Evolutionary conservation across 768 basidiomycete genomes (phyloP).

Genomic region (Lactifluus rugatus): DNA sequence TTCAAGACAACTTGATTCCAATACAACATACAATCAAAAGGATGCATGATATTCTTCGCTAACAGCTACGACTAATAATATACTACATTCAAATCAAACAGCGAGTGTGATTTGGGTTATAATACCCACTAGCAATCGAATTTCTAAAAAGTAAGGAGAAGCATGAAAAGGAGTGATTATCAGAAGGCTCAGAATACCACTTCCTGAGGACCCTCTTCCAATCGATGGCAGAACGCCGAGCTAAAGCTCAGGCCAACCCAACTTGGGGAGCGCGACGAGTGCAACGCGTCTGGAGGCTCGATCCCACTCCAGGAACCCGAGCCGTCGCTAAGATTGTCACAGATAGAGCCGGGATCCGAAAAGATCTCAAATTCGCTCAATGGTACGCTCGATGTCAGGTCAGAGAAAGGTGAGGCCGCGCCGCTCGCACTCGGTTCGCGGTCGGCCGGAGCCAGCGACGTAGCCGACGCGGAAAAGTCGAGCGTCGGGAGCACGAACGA

Average conservation of each 20-base stretch:
- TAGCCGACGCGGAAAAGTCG: constrained; percentile 46
- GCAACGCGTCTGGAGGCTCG: constrained; percentile 12
- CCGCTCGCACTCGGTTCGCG: constrained; percentile 12
- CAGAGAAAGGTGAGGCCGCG: constrained; percentile 4
- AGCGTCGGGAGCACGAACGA: constrained; percentile 72
- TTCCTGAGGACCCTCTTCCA: constrained; percentile 22
- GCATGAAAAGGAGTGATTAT: not conserved
- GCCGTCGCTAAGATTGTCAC: constrained; percentile 15
- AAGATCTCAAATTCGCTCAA: not conserved
- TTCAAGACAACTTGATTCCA: no score
- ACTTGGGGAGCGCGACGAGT: constrained; percentile 3
- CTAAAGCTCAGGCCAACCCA: constrained; percentile 34
- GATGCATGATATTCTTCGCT: not conserved
- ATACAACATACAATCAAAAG: not conserved
- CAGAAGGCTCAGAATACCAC: constrained; percentile 19
- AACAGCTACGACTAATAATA: not conserved
- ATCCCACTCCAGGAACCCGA: constrained; percentile 17
- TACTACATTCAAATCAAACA: not conserved
- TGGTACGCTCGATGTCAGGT: constrained; percentile 1
- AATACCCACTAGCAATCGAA: not conserved
- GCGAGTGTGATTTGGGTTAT: no score
- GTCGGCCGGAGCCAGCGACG: constrained; percentile 9
- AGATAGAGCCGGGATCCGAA: not conserved
- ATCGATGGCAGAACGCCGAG: constrained; percentile 28
- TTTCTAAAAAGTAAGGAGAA: not conserved